phyloP scores from a whole-genome alignment of 1,284 basidiomycete genomes.

The Rhodofomes roseus region DNA sequence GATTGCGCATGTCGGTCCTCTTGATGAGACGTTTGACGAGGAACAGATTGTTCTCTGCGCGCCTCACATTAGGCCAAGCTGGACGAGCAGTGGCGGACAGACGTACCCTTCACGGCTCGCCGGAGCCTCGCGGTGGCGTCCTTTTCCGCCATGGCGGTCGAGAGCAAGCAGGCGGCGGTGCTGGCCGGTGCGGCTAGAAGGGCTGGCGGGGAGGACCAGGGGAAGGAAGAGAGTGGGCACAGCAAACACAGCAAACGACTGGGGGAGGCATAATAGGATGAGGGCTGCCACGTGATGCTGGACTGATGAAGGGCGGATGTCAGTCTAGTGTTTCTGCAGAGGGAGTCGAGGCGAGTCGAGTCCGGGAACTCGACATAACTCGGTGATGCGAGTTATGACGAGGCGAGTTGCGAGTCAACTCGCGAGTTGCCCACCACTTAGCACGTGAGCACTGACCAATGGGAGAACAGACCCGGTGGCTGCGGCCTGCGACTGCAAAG shows the following conservation, averaged over 20 bases:
- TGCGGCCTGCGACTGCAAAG: too few species aligned
- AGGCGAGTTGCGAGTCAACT: too few species aligned
- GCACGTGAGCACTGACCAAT: too few species aligned
- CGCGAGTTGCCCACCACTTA: too few species aligned
- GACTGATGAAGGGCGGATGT: slow-evolving; percentile 5
- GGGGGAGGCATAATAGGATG: slow-evolving; percentile 11
- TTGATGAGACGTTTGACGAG: slow-evolving; percentile 80
- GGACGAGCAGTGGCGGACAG: slow-evolving; percentile 11
- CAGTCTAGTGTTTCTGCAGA: too few species aligned
- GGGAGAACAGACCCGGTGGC: too few species aligned
- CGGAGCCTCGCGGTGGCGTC: slow-evolving; percentile 72
- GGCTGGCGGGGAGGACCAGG: slow-evolving; percentile 15
- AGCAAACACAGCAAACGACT: slow-evolving; percentile 15
- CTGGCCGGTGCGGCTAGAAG: slow-evolving; percentile 7
- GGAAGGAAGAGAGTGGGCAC: slow-evolving; percentile 17
- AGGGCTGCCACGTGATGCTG: slow-evolving; percentile 5
- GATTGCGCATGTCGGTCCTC: slow-evolving; percentile 84
- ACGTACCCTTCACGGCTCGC: slow-evolving; percentile 72
- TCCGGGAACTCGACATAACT: too few species aligned
- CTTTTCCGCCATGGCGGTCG: slow-evolving; percentile 67
- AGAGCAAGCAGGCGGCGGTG: slow-evolving; percentile 7
- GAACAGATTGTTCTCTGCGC: slow-evolving; percentile 85
- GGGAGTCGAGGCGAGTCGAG: too few species aligned
- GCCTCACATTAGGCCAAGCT: slow-evolving; percentile 10
- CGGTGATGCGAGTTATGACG: too few species aligned